Conservation (phyloP, 1,139 yeast genomes). For the Yamadazyma friedrichii region DNA sequence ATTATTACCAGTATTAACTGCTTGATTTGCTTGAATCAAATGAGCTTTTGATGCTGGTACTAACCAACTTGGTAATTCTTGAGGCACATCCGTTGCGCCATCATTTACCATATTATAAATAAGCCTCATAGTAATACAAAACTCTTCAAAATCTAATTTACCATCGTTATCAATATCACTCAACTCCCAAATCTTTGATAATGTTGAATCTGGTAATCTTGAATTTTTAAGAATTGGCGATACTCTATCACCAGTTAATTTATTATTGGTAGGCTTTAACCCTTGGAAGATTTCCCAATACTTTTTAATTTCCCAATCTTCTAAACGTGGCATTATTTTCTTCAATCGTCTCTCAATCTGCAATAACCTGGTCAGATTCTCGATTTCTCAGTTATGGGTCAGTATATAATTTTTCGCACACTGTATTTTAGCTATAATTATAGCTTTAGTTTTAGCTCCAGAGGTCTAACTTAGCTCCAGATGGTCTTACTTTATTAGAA, state of each 20-base stretch:
- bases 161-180: slow-evolving; percentile 95
- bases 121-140: slow-evolving; percentile 94
- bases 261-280: slow-evolving; percentile 73
- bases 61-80: slow-evolving; percentile 82
- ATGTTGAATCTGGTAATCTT: slow-evolving; percentile 69
- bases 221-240: slow-evolving; percentile 87
- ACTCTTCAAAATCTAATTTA: slow-evolving; percentile 90
- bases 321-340: slow-evolving; percentile 57
- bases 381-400: too few species aligned
- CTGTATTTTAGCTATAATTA: too few species aligned
- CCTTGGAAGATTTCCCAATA: slow-evolving; percentile 98
- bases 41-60: slow-evolving; percentile 87
- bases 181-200: slow-evolving; percentile 85
- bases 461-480: too few species aligned
- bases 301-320: slow-evolving; percentile 92
- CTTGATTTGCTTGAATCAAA: slow-evolving; percentile 76
- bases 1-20: slow-evolving; percentile 43
- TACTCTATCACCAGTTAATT: slow-evolving; percentile 81
- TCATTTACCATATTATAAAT: slow-evolving; percentile 90
- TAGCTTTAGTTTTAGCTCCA: too few species aligned
- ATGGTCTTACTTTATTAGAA: too few species aligned
- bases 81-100: slow-evolving; percentile 61
- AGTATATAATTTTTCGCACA: too few species aligned
- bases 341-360: too few species aligned
- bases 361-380: too few species aligned